Evolutionary conservation across 495 filamentous ascomycete species (phyloP), one percentile per base, ranked within the genome.

Genomic region (Penicillium canariense): DNA sequence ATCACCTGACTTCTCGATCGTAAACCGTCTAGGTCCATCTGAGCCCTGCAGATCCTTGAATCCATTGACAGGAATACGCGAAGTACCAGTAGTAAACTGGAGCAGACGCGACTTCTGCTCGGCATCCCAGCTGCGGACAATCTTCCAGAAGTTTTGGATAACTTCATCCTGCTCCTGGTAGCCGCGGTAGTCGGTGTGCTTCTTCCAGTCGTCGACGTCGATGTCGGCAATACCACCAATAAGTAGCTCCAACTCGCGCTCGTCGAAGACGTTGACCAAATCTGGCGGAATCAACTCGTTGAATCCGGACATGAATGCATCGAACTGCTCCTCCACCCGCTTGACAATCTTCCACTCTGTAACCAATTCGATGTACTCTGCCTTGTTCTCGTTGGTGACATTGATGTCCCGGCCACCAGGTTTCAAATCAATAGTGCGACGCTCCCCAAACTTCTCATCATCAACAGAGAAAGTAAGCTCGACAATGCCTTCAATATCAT

Each of bases 141-240:
- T 93, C 80, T 96, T 94, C 94, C 94, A 99, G 83, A 99, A 99
- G 76, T 91, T 92, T 68, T 89, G 85, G 59, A 99, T 95, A 27
- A 97, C 95, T 65, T 96, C 90, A 69, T 97, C 95, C 48, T 83
- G 85, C 73, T 99, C 94, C 34, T 96, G 96, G 77, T 99, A 99
- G n/a, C 94, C 94, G 55, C 94, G 85, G 75, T 99, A 99, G 68
- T 99, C 94, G n/a, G 94, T 99, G 75, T 99, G 94, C 77, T 99
- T 99, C 86, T 99, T 99, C 94, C 94, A 99, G 71, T 99, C 94
- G 44, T 97, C 94, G 17, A 99, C 95, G 65, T 99, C 94, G 61
- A 99, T 99, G 69, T 99, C 94, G 39, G 94, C 95, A 66, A 99
- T 99, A 80, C 94, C 94, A 57, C 94, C 94, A 68, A 99, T 97